These are phyloP conservation scores for Diaporthe vaccinii DNA, from an alignment of 2,329 filamentous ascomycete species.

Conservation along the genomic window DNA sequence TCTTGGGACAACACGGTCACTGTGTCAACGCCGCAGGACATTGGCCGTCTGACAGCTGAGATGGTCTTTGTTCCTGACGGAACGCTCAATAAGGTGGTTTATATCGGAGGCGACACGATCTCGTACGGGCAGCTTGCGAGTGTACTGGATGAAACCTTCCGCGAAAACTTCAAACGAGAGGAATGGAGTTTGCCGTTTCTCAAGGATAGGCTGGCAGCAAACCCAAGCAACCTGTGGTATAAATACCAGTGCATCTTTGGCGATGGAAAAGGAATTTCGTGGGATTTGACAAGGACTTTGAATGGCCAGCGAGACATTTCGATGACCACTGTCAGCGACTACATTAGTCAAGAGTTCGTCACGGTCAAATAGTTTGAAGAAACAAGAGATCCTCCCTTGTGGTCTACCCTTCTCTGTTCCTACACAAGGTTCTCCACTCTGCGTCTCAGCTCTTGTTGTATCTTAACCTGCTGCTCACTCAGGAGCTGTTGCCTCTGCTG, in stretches of 20 bases:
- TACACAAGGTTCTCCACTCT: background rate
- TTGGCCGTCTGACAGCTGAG: constrained; percentile 71
- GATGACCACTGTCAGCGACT: constrained; percentile 58
- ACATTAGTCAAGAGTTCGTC: constrained; percentile 25
- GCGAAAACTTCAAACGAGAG: constrained; percentile 60
- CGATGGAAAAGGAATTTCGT: constrained; percentile 69
- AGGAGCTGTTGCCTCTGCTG: background rate
- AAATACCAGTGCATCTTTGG: constrained; percentile 75
- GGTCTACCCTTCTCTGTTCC: background rate
- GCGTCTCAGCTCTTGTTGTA: background rate
- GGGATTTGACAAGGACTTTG: constrained; percentile 66
- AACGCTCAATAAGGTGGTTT: constrained; percentile 62
- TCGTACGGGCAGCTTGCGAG: constrained; percentile 68
- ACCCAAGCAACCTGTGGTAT: constrained; percentile 63
- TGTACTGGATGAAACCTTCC: constrained; percentile 60
- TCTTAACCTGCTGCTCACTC: background rate
- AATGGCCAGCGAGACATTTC: constrained; percentile 64
- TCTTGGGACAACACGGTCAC: constrained; percentile 74
- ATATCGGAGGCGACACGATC: constrained; percentile 73
- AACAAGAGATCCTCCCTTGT: no score
- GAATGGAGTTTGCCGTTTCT: constrained; percentile 63
- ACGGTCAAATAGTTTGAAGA: background rate
- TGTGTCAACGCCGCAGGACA: constrained; percentile 73
- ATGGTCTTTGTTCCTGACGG: constrained; percentile 60
- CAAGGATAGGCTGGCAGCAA: constrained; percentile 57